Evolutionary conservation across 305 asterid species (phyloP).

Genomic region (Solanum chacoense): DNA sequence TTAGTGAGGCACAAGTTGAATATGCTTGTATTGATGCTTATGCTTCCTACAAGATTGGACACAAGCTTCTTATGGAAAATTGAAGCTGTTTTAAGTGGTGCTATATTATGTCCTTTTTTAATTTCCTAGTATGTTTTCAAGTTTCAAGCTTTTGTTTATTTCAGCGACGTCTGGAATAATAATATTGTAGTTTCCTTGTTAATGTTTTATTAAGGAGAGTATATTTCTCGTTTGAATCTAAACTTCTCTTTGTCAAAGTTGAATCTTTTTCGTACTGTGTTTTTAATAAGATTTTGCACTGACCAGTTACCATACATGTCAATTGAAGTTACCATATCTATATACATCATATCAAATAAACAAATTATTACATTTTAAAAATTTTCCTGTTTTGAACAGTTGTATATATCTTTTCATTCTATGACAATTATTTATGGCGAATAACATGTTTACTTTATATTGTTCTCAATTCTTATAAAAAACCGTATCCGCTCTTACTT

Average conservation of each 20-base stretch:
- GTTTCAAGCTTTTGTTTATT: not conserved
- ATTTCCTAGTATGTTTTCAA: not conserved
- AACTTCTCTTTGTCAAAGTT: too few relatives aligned
- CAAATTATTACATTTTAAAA: too few relatives aligned
- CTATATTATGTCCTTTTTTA: too few relatives aligned
- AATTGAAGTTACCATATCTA: too few relatives aligned
- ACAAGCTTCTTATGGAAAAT: conserved; percentile 18
- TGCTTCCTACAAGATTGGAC: conserved; percentile 59
- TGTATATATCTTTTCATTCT: not conserved
- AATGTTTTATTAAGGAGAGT: too few relatives aligned
- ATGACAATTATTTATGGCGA: not conserved
- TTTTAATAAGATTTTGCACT: too few relatives aligned
- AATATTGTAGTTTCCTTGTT: too few relatives aligned
- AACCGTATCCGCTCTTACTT: too few relatives aligned
- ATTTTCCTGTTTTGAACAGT: too few relatives aligned
- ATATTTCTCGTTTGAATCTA: too few relatives aligned
- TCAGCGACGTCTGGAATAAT: not conserved
- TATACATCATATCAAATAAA: not conserved
- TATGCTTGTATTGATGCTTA: conserved; percentile 70
- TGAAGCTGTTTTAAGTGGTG: not conserved
- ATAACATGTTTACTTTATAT: not conserved
- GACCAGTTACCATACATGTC: too few relatives aligned
- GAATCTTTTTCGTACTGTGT: too few relatives aligned
- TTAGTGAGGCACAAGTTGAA: conserved; percentile 28
- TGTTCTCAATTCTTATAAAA: not conserved